A percentile compares a stretch with the other conserved stretches of the same genome.
phyloP scores from a whole-genome alignment of 108 stramenopile genomes.

The Cyclotella choctawhatcheeana region DNA sequence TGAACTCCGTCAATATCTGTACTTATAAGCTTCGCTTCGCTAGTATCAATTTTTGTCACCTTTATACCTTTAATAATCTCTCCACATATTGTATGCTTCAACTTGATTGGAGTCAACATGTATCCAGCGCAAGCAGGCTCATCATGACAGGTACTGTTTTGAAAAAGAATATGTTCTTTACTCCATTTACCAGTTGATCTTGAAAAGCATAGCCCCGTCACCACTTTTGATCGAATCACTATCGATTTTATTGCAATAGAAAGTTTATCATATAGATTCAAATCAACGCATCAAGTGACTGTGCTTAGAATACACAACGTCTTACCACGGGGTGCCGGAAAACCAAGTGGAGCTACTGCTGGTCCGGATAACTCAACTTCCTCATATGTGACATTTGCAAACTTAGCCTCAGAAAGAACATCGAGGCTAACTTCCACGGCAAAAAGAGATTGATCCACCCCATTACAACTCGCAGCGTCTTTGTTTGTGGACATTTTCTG shows the following conservation, averaged over 20 bases:
- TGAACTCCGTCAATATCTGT: not conserved
- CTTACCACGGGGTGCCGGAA: constrained; percentile 68
- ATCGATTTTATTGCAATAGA: constrained; percentile 56
- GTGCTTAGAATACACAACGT: too few relatives aligned
- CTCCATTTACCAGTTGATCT: constrained; percentile 3
- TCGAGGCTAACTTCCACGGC: not conserved
- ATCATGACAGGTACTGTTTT: not conserved
- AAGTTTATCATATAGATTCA: not conserved
- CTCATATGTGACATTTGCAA: constrained; percentile 54
- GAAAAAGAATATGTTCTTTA: constrained; percentile 24
- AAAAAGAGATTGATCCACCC: not conserved
- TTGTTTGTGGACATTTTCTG: too few relatives aligned
- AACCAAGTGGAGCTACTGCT: constrained; percentile 68
- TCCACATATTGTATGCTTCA: constrained; percentile 40
- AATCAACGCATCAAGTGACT: not conserved
- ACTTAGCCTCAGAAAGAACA: constrained; percentile 2
- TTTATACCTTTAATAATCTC: constrained; percentile 25
- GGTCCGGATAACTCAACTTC: constrained; percentile 60
- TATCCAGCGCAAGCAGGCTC: constrained; percentile 13
- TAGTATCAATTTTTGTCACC: constrained; percentile 7
- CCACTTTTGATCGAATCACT: constrained; percentile 66
- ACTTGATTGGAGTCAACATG: constrained; percentile 24
- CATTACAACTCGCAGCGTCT: not conserved
- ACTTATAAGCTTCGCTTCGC: not conserved
- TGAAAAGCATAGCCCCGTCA: constrained; percentile 61